Evolutionary conservation across 768 basidiomycete genomes (phyloP).

Genomic region (Boletus pseudopeckii): DNA sequence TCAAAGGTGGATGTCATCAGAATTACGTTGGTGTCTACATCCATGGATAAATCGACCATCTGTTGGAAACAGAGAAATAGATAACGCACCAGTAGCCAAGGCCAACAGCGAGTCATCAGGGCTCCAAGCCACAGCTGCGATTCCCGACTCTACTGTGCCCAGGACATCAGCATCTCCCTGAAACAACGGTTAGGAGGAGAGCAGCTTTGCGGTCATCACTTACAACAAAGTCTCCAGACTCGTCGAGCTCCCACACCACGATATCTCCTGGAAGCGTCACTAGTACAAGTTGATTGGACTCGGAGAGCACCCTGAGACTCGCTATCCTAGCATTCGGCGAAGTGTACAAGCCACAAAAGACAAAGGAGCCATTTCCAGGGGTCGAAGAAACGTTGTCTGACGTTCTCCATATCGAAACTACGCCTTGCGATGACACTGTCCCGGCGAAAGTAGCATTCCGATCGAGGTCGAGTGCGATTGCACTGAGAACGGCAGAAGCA

Average conservation of each 20-base stretch:
- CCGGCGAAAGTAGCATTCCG: conserved; percentile 56
- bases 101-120: conserved; percentile 89
- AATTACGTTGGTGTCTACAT: conserved; percentile 76
- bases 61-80: neutral
- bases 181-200: conserved; percentile 4
- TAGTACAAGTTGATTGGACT: conserved; percentile 61
- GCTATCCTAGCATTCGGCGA: conserved; percentile 44
- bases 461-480: conserved; percentile 60
- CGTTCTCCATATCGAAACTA: conserved; percentile 56
- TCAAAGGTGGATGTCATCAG: conserved; percentile 90
- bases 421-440: conserved; percentile 56
- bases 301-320: conserved; percentile 66
- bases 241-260: conserved; percentile 56
- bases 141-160: conserved; percentile 82
- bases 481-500: conserved; percentile 37
- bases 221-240: conserved; percentile 42
- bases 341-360: conserved; percentile 24
- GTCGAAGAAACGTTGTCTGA: conserved; percentile 13
- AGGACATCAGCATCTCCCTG: conserved; percentile 59
- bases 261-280: conserved; percentile 84
- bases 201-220: conserved; percentile 16
- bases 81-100: conserved; percentile 65
- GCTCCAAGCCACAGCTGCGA: conserved; percentile 82
- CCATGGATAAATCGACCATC: neutral
- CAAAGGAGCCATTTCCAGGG: conserved; percentile 6